Evolutionary conservation across 2,329 filamentous ascomycete genomes (phyloP), one percentile per base, ranked within the genome.

Genomic region (Clonostachys chloroleuca): DNA sequence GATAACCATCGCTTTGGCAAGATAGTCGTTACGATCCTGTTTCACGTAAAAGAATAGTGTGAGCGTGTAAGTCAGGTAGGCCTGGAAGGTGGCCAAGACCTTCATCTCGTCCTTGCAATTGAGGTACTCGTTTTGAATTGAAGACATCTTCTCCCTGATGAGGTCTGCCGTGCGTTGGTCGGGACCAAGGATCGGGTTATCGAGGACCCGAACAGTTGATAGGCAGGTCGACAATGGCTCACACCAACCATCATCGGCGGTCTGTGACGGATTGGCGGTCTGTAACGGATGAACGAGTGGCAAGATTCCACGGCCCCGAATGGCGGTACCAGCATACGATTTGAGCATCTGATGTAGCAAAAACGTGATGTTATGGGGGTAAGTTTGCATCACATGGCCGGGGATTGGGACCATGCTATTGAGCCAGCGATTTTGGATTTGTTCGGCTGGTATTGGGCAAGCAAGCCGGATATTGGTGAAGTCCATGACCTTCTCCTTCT

Each of bases 21-120:
- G 34, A 70, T 64, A 0, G 63, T 51, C 12, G 51, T 47, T 0
- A 53, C 43, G n/a, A 52, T 51, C 12, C 56, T 52, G 1, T 5
- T 30, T 10, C 24, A 30, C 24, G 24, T 52, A 52, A 2, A 77
- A 78, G 52, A 74, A 78, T 4, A 75, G 43, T 3, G 73, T 61
- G 56, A 81, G 67, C 3, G 67, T 57, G 49, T 79, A 78, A 14
- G 80, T 65, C 4, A 81, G 59, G 54, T 77, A 78, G 0, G 76
- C 72, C 51, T 81, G 78, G 36, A 79, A 77, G 2, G 69, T 61
- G 0, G 68, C 6, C n/a, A 30, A 30, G 24, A 10, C 8, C 8
- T 10, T 10, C 24, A 30, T 30, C 24, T 9, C 8, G 24, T 8
- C 24, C 6, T 8, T 30, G 24, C 8, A 30, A 3, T 3, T 9